Base-by-base conservation (phyloP, 1,139 yeast genomes). In the Schwanniomyces etchellsii region DNA sequence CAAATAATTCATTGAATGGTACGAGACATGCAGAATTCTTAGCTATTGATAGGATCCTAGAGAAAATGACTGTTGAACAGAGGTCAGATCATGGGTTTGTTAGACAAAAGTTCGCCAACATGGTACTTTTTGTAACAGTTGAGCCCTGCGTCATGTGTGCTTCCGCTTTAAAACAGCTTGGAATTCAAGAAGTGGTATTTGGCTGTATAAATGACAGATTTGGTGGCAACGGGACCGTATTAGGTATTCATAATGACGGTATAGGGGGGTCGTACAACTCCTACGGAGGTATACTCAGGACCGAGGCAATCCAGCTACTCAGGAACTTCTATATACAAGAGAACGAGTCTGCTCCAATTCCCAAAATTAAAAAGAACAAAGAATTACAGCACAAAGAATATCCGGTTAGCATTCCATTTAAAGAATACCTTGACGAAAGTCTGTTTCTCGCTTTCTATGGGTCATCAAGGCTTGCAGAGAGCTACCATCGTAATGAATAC, bases 91-190 rank as follows among this genome's bases (percentile, higher is more conserved):
- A 32, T 31, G 10, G 49, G 35, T 29, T 41, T 42, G 15, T 52
- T 15, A 45, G 17, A 36, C 44, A 9, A 43, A 77, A 10, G 61
- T 86, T 56, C 46, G 58, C 31, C 65, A 71, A 42, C 52, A 74
- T 37, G 12, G 77, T 77, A 20, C 63, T 91, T 13, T 91, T 88
- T 53, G 99, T 91, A 15, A 86, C 97, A 0, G 97, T 91, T 1
- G 99, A 91, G 54, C 99, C 99, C 0, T 91, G 99, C 53, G 81
- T 93, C 7, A 91, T 91, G 99, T 91, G 99, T 61, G 97, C 96
- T 0, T 80, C 94, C 17, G 91, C 95, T 2, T 58, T 91, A 30
- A 72, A 91, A 34, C 98, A 91, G 47, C 54, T 89, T 21, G 81
- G 83, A 2, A 75, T 91, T 13, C 60, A 75, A 14, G 64, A 65